Base-by-base conservation (phyloP, 371 early-diverging fungal genomes). In the Circinella minor region DNA sequence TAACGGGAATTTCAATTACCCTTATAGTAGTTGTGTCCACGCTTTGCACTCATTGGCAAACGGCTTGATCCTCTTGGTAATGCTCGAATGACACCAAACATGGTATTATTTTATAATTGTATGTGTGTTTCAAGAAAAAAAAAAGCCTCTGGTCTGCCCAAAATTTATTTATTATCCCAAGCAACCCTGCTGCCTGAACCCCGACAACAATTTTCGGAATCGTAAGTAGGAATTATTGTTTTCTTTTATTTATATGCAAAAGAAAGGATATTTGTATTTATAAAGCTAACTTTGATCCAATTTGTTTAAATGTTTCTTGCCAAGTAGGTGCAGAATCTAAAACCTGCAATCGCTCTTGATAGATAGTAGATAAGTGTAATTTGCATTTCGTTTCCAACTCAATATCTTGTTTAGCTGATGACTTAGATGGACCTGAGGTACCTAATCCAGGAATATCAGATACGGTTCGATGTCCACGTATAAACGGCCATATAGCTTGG, bases 21-120 rank as follows among this genome's bases (percentile, higher is more conserved):
- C 81, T 94, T 94, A 77, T 93, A 94, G 70, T 85, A 92, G 74
- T 94, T 91, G 74, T 89, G 92, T 36, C 94, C 94, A 71, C 89
- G 88, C 81, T 94, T 94, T 51, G 92, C 77, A 48, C 90, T 92
- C 85, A 94, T 84, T 38, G 84, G 93, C n/a, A 88, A 77, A 70
- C 93, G 88, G 63, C 86, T 84, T 43, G 94, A 91, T 48, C 93
- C 93, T 74, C 93, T 84, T 60, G 86, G 86, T 71, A 94, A 79
- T 61, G 90, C 87, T 66, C 85, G 86, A 66, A 91, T 86, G 70
- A 92, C 90, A 77, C 91, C 90, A 74, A 90, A 90, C 91, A 92
- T 92, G 63, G 6, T 71, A n/a, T 60, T 37, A 37, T n/a, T 48
- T 34, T 27, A 27, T 6, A 17, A n/a, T 14, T 17, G 4, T n/a